Base-by-base conservation (phyloP, 2,329 filamentous ascomycete species). In the Aspergillus unguis region DNA sequence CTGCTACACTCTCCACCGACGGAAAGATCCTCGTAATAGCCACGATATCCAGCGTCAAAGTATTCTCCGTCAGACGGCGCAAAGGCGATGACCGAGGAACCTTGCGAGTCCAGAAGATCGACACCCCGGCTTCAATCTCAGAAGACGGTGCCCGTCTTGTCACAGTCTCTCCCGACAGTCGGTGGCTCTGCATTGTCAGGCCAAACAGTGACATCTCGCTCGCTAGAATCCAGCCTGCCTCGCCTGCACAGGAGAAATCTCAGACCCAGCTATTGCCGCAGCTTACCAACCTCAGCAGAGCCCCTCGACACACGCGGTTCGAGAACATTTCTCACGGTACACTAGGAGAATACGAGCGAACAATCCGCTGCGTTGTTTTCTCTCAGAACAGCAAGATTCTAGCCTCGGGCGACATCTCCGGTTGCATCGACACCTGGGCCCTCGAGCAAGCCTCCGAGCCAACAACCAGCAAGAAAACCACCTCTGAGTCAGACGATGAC, bases 341-440 rank as follows among this genome's bases (percentile, higher is more conserved):
- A 5, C 77, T 90, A 49, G 87, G 86, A n/a, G 74, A 75, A 27
- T 97, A 96, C 71, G 84, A 90, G 57, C 82, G 87, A 66, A 86
- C 80, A 41, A 85, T 97, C 59, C 85, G 82, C 33, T 86, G 89
- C 49, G 70, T 86, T 27, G 79, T 85, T 2, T 96, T 97, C 70
- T 92, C 91, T 7, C 77, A 85, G 4, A 87, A 96, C 67, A 90
- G 88, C 66, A 84, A 81, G 59, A 82, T 95, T 57, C 75, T 97
- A 43, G 91, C 87, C 6, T 83, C 85, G 29, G 85, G 87, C 44
- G 92, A 96, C 68, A 73, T 96, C 48, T 85, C 87, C 40, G 94
- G 94, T 40, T 90, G 86, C 70, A 78, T 97, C 31, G 92, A 97
- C 66, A 90, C 86, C 17, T 99, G 92, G 88, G 75, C 90, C 1